Evolutionary conservation across 306 rosid genomes (phyloP).

Genomic region (Prunus armeniaca): DNA sequence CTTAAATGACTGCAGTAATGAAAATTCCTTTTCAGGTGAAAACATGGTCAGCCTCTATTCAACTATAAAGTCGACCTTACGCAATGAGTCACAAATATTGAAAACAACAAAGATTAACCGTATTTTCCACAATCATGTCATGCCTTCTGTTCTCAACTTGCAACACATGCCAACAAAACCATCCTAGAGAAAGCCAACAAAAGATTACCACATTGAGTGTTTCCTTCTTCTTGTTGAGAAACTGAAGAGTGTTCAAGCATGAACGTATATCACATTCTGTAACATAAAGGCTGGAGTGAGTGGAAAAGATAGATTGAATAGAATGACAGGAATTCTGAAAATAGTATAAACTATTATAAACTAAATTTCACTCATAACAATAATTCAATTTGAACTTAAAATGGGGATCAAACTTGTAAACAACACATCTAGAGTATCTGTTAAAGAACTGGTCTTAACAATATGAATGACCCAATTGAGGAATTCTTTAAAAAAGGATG

Average conservation of each 20-base stretch:
- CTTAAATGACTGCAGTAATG: neutral
- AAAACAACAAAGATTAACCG: neutral
- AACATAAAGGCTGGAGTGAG: slow-evolving; percentile 20
- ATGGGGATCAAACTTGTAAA: neutral
- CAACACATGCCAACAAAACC: slow-evolving; percentile 5
- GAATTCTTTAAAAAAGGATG: neutral
- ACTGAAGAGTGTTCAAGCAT: slow-evolving; percentile 94
- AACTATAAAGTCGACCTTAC: neutral
- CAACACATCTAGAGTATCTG: neutral
- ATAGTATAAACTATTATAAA: neutral
- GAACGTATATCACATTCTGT: slow-evolving; percentile 97
- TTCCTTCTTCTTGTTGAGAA: slow-evolving; percentile 83
- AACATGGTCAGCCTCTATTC: neutral
- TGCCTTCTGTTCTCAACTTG: neutral
- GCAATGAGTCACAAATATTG: neutral
- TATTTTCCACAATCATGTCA: neutral
- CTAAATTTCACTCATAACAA: neutral
- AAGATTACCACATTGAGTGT: slow-evolving; percentile 69
- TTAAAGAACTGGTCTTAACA: neutral
- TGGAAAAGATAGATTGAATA: slow-evolving; percentile 12
- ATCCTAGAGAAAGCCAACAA: slow-evolving; percentile 13
- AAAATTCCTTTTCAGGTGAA: neutral
- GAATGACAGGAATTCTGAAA: neutral
- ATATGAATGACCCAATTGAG: neutral
- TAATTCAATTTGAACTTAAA: neutral